Evolutionary conservation across 2,329 filamentous ascomycete genomes (phyloP).

Genomic region (Coccinonectria pachysandricola): DNA sequence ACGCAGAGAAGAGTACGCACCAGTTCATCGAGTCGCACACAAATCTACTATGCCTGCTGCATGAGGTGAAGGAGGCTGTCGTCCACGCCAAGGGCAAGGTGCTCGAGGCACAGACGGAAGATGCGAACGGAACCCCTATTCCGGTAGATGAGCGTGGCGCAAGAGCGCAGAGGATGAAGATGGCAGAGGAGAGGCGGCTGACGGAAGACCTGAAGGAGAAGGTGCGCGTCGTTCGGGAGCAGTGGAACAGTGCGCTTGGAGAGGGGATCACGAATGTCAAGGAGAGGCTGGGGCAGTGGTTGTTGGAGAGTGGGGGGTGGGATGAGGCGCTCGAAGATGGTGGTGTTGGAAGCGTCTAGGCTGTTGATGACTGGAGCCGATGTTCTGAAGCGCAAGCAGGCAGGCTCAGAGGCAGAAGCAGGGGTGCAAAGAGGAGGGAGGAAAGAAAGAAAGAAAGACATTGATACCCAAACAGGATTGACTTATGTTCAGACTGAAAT

Average conservation of each 20-base stretch:
- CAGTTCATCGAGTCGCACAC: slow-evolving; percentile 95
- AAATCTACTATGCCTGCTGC: slow-evolving; percentile 79
- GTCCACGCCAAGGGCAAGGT: slow-evolving; percentile 58
- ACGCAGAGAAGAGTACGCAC: slow-evolving; percentile 86
- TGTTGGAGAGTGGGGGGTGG: slow-evolving; percentile 76
- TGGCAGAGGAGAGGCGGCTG: slow-evolving; percentile 58
- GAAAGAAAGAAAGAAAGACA: background rate
- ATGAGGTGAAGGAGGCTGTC: slow-evolving; percentile 77
- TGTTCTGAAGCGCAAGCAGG: no score
- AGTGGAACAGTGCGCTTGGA: slow-evolving; percentile 84
- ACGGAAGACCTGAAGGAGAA: slow-evolving; percentile 90
- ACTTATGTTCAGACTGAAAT: slow-evolving; percentile 7
- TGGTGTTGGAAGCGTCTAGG: slow-evolving; percentile 38
- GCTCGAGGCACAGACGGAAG: slow-evolving; percentile 52
- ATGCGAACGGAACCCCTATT: slow-evolving; percentile 24
- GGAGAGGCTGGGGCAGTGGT: slow-evolving; percentile 60
- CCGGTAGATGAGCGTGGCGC: slow-evolving; percentile 23
- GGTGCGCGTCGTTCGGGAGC: slow-evolving; percentile 78
- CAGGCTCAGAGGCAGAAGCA: no score
- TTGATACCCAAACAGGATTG: slow-evolving; percentile 1
- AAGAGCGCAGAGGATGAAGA: slow-evolving; percentile 45
- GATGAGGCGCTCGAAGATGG: slow-evolving; percentile 62
- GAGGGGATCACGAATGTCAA: slow-evolving; percentile 64
- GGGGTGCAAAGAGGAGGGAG: slow-evolving; percentile 1
- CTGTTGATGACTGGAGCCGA: no score